Percentiles rank a stretch among this genome's conserved stretches.
Evolutionary conservation across 805 yeast species (phyloP).

Genomic region (Candida piceae): DNA sequence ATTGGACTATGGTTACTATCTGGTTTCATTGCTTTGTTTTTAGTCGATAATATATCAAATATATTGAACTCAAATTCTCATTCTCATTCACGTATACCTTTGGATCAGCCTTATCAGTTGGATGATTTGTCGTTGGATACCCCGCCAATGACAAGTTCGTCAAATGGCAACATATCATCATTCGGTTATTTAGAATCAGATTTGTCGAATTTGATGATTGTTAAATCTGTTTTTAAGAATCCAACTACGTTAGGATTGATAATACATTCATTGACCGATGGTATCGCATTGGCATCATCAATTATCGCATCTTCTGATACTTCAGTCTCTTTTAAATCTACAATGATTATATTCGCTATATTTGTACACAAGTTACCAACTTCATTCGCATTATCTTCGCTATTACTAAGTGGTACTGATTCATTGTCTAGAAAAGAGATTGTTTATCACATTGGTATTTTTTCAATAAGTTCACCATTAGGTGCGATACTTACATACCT

Average conservation of each 20-base stretch:
- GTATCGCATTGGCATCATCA: slow-evolving; percentile 65
- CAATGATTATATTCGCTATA: slow-evolving; percentile 52
- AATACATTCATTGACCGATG: slow-evolving; percentile 68
- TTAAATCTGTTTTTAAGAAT: slow-evolving; percentile 32
- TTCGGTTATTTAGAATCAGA: too few relatives aligned
- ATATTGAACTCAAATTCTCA: slow-evolving; percentile 5
- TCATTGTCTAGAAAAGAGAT: slow-evolving; percentile 22
- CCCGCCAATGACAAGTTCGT: not conserved
- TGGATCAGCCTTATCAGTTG: not conserved
- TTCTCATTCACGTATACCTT: not conserved
- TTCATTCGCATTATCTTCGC: slow-evolving; percentile 58
- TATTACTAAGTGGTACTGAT: slow-evolving; percentile 38
- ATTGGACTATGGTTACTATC: slow-evolving; percentile 45
- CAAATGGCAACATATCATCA: too few relatives aligned
- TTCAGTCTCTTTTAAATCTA: slow-evolving; percentile 10
- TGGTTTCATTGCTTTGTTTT: slow-evolving; percentile 53
- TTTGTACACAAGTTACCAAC: slow-evolving; percentile 73
- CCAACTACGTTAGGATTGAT: slow-evolving; percentile 58
- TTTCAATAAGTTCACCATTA: slow-evolving; percentile 58
- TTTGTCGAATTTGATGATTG: too few relatives aligned
- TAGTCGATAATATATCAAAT: slow-evolving; percentile 35
- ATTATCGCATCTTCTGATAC: slow-evolving; percentile 25
- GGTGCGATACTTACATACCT: slow-evolving; percentile 49
- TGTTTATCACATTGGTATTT: slow-evolving; percentile 44
- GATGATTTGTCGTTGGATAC: too few relatives aligned